phyloP scores from a whole-genome alignment of 192 early-diverging fungal species.

The Umbelopsis sp. region DNA sequence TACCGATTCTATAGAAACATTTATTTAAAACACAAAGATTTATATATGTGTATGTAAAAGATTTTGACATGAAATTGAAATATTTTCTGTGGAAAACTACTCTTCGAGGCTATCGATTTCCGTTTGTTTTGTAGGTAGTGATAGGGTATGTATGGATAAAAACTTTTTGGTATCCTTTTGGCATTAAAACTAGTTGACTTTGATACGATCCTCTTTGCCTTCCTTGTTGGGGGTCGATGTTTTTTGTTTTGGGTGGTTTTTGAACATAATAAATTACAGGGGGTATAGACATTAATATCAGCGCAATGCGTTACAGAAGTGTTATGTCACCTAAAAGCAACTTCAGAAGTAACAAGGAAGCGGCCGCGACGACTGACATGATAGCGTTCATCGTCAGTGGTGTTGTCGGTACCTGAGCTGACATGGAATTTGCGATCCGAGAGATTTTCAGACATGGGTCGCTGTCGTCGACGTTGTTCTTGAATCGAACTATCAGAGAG shows the following conservation, averaged over 20 bases:
- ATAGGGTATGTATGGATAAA: too few relatives aligned
- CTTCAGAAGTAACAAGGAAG: constrained; percentile 1
- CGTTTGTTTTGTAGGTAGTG: too few relatives aligned
- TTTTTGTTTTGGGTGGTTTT: neutral
- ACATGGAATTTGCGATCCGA: neutral
- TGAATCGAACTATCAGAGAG: neutral
- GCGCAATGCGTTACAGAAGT: too few relatives aligned
- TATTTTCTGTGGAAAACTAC: too few relatives aligned
- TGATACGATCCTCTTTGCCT: neutral
- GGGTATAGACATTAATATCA: neutral
- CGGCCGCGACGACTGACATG: constrained; percentile 9
- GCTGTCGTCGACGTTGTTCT: neutral
- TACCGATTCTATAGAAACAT: too few relatives aligned
- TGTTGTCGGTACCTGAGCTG: neutral
- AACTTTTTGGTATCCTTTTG: too few relatives aligned
- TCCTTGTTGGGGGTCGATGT: too few relatives aligned
- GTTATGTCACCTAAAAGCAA: neutral
- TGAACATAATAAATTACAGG: constrained; percentile 12
- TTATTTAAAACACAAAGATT: too few relatives aligned
- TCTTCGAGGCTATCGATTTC: too few relatives aligned
- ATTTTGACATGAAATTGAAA: too few relatives aligned
- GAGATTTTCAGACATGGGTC: constrained; percentile 12
- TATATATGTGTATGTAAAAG: too few relatives aligned
- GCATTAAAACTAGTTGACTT: too few relatives aligned
- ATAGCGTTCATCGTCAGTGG: constrained; percentile 3